Evolutionary conservation across 441 rosid species (phyloP), one percentile per base, ranked within the genome.

Genomic region (Croton setiger): DNA sequence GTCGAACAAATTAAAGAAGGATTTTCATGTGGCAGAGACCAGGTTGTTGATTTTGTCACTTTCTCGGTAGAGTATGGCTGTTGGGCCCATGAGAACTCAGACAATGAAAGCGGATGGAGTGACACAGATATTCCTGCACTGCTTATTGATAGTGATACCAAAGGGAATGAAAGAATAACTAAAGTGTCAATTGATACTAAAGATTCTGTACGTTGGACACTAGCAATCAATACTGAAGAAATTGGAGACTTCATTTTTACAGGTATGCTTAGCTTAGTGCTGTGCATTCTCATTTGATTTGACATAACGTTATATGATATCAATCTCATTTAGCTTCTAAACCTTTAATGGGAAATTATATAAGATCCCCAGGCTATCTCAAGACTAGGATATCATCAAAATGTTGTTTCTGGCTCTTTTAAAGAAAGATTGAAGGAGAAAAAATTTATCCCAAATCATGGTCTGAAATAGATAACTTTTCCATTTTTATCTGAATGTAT

Each of bases 21-120:
- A 52, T 85, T 95, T 27, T 65, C 44, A 21, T 95, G 99, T 74
- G 87, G 99, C 52, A 86, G 84, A 80, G 85, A 88, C 60, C 83
- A 82, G 65, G 79, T 76, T 63, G 71, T 89, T 21, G 99, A 95
- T 84, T 85, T 92, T 17, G 90, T 92, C 79, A 74, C 88, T 10
- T 86, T 92, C 64, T 83, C 85, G 6, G 89, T 89, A 48, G 78
- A 86, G 72, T 95, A 95, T 76, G 87, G 95, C 68, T 95, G 99
- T 67, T 74, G 81, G 83, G 73, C 90, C 69, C 67, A 75, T 41
- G 89, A 88, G 13, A 88, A 84, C 37, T 7, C 14, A 3, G 43
- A 49, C 62, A 78, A 88, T 0, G 76, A 78, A 44, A 73, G 20
- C 64, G 99, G 95, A 70, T 95, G 99, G 99, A 85, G 83, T 57